These are phyloP conservation scores for Rutstroemia sp. DNA, from an alignment of 2,329 filamentous ascomycete genomes.

Conservation along the genomic window DNA sequence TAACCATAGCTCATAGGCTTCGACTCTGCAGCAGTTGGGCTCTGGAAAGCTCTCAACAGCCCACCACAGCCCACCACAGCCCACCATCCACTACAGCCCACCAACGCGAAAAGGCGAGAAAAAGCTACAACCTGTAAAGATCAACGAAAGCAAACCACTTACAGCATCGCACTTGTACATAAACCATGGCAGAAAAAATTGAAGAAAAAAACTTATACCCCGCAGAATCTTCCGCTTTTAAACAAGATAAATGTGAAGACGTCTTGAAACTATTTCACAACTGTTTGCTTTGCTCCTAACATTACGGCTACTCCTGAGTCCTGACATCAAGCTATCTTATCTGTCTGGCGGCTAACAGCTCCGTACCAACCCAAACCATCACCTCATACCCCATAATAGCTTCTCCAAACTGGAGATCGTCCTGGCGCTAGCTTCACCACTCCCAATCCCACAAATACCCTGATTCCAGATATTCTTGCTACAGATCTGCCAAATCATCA, in stretches of 20 bases:
- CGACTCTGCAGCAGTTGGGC: not conserved
- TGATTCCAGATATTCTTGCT: not conserved
- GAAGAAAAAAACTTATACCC: not conserved
- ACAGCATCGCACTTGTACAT: not conserved
- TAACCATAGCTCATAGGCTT: not conserved
- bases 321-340: not conserved
- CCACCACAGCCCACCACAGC: not conserved
- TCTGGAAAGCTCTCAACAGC: not conserved
- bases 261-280: not conserved
- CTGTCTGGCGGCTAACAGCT: slow-evolving; percentile 4
- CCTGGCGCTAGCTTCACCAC: slow-evolving; percentile 1
- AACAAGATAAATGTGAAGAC: not conserved
- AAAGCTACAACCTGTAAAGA: not conserved
- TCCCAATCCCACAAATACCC: not conserved
- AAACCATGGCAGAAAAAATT: not conserved
- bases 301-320: not conserved
- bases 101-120: not conserved
- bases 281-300: not conserved
- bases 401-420: not conserved
- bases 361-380: not conserved
- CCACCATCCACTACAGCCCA: not conserved
- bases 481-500: not conserved
- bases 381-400: slow-evolving; percentile 5
- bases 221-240: not conserved
- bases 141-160: not conserved